Conservation (phyloP, 176 grass and related monocot species). For the Alloteropsis semialata region DNA sequence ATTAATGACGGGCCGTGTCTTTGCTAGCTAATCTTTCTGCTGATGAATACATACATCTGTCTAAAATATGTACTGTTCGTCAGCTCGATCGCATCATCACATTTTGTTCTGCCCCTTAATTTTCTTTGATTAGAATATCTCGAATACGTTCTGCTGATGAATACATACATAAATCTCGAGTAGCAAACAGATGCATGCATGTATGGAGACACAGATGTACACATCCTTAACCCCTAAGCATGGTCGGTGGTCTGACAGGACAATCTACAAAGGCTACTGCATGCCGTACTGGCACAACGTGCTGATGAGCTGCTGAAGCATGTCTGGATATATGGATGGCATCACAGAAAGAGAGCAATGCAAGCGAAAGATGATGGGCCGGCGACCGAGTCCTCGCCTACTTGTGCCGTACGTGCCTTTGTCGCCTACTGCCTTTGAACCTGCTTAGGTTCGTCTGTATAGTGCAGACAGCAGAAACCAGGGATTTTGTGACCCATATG, state of each 20-base stretch:
- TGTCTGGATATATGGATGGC: not conserved
- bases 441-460: not conserved
- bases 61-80: not conserved
- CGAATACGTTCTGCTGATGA: too few species aligned
- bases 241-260: slow-evolving; percentile 12
- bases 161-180: not conserved
- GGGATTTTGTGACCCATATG: too few species aligned
- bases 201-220: not conserved
- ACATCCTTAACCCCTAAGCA: slow-evolving; percentile 31
- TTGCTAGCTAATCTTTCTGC: not conserved
- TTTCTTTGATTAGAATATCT: not conserved
- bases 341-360: not conserved
- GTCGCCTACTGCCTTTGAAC: not conserved
- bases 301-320: not conserved
- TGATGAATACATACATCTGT: not conserved
- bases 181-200: not conserved
- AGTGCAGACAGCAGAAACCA: not conserved
- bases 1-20: not conserved
- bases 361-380: not conserved
- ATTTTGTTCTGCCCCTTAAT: not conserved
- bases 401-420: not conserved
- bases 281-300: not conserved
- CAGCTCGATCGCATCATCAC: not conserved
- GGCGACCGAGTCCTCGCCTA: not conserved
- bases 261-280: not conserved